Conservation (phyloP, 1,284 basidiomycete genomes). For the Ustilago trichophora region DNA sequence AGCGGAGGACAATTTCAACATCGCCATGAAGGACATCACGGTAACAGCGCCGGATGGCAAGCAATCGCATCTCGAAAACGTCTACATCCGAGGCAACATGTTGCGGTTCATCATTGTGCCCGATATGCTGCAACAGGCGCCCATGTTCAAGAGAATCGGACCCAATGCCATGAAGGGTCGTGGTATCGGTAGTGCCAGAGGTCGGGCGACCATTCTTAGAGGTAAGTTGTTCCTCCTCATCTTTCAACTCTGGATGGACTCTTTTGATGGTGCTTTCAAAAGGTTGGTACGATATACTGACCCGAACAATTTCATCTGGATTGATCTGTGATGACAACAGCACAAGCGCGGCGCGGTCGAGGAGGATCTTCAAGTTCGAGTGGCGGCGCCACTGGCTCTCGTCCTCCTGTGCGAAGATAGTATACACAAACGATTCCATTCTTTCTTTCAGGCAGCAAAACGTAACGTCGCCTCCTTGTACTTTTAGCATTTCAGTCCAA, state of each 20-base stretch:
- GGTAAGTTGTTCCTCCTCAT: conserved; percentile 65
- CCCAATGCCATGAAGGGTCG: conserved; percentile 98
- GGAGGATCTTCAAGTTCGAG: conserved; percentile 26
- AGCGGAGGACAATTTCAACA: conserved; percentile 99
- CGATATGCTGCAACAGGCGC: conserved; percentile 98
- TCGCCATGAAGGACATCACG: conserved; percentile 94
- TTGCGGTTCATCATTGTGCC: conserved; percentile 92
- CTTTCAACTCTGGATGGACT: too few relatives aligned
- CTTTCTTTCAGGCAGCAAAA: too few relatives aligned
- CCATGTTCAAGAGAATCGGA: conserved; percentile 99
- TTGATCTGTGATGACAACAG: conserved; percentile 7
- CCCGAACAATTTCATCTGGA: not conserved
- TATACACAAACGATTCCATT: too few relatives aligned
- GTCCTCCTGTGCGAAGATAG: conserved; percentile 36
- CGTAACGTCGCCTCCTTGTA: too few relatives aligned
- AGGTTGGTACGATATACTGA: too few relatives aligned
- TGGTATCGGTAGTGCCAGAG: conserved; percentile 97
- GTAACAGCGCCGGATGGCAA: conserved; percentile 97
- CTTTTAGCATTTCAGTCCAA: too few relatives aligned
- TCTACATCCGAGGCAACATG: conserved; percentile 98
- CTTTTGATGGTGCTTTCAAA: too few relatives aligned
- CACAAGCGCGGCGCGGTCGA: conserved; percentile 48
- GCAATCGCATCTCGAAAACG: conserved; percentile 98
- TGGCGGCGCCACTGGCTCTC: conserved; percentile 5
- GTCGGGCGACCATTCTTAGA: conserved; percentile 94